phyloP scores from a whole-genome alignment of 108 stramenopile species.

The Skeletonema potamos region DNA sequence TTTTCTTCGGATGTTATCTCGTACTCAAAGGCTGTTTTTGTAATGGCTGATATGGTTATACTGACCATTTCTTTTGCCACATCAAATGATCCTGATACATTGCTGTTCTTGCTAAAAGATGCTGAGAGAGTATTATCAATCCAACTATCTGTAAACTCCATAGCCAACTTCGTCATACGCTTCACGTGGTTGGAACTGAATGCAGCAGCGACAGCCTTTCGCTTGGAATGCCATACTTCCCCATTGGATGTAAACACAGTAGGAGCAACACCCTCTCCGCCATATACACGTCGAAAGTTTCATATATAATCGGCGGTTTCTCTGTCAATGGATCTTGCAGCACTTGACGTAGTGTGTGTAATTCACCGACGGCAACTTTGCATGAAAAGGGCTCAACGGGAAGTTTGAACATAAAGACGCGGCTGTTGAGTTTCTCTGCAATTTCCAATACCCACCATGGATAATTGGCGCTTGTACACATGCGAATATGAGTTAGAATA shows the following conservation, averaged over 20 bases:
- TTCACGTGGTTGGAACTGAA: constrained; percentile 33
- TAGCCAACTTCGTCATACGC: constrained; percentile 42
- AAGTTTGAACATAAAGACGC: too few species aligned
- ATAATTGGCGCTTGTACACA: too few species aligned
- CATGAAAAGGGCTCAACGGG: too few species aligned
- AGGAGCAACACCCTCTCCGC: not conserved
- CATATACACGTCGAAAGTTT: not conserved
- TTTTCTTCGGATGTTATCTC: not conserved
- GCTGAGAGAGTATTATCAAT: constrained; percentile 9
- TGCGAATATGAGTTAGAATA: too few species aligned
- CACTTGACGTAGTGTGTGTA: too few species aligned
- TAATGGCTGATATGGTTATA: constrained; percentile 1
- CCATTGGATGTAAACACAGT: not conserved
- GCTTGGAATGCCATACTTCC: not conserved
- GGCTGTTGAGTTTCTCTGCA: too few species aligned
- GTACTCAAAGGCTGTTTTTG: constrained; percentile 16
- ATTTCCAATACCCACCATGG: too few species aligned
- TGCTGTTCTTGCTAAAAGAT: not conserved
- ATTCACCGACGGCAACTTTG: too few species aligned
- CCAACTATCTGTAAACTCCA: constrained; percentile 33
- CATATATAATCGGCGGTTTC: not conserved
- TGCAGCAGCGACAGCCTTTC: constrained; percentile 40
- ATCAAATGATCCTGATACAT: constrained; percentile 37
- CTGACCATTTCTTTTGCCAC: constrained; percentile 28
- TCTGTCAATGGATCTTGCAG: not conserved